Evolutionary conservation across 2,329 filamentous ascomycete genomes (phyloP).

Genomic region (Beauveria medogensis): DNA sequence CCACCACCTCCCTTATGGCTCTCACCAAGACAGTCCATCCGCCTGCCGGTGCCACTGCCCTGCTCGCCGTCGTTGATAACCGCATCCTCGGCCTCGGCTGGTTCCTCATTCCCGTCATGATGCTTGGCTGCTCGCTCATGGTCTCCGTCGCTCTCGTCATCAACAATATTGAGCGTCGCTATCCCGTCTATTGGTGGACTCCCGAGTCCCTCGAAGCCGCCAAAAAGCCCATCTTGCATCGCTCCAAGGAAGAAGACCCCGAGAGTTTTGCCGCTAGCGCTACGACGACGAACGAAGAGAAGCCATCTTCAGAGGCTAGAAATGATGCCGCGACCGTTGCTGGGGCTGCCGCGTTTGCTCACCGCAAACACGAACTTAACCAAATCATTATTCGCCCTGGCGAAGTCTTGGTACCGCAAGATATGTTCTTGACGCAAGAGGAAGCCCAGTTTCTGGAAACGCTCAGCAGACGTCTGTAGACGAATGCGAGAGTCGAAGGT

Average conservation of each 20-base stretch:
- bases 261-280: not conserved
- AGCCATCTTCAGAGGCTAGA: constrained; percentile 5
- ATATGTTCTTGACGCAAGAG: constrained; percentile 30
- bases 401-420: constrained; percentile 25
- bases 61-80: constrained; percentile 56
- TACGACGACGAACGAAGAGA: not conserved
- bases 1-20: constrained; percentile 56
- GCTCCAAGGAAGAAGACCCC: constrained; percentile 7
- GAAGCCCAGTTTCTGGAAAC: constrained; percentile 28
- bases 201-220: constrained; percentile 24
- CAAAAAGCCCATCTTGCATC: constrained; percentile 5
- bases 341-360: not conserved
- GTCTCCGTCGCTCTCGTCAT: constrained; percentile 52
- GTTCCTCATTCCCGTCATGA: constrained; percentile 55
- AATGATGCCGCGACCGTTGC: constrained; percentile 11
- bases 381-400: constrained; percentile 30
- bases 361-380: constrained; percentile 11
- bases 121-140: constrained; percentile 55
- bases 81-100: constrained; percentile 53
- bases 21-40: constrained; percentile 67
- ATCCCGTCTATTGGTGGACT: constrained; percentile 66
- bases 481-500: not conserved
- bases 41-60: constrained; percentile 64
- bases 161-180: constrained; percentile 62
- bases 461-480: constrained; percentile 25